Evolutionary conservation across 2,329 filamentous ascomycete genomes (phyloP).

Genomic region (Bipolaris bicolor): DNA sequence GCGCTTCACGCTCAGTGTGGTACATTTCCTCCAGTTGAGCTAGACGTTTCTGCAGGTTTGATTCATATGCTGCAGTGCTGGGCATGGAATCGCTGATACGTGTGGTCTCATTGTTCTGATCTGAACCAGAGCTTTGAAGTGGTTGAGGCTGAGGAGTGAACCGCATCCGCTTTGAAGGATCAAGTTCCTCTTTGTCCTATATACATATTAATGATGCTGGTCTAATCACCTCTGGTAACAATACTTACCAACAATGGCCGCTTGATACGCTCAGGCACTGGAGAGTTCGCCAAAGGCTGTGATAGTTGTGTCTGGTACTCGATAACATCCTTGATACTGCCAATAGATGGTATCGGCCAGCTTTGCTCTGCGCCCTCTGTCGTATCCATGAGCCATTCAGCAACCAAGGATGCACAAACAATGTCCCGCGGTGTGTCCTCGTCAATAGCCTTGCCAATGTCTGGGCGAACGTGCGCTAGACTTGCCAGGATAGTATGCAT

Average conservation of each 20-base stretch:
- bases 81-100: constrained; percentile 53
- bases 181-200: constrained; percentile 32
- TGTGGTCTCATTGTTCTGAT: constrained; percentile 40
- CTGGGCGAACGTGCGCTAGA: constrained; percentile 39
- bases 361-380: constrained; percentile 10
- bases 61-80: constrained; percentile 26
- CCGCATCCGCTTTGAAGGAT: constrained; percentile 44
- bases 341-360: constrained; percentile 43
- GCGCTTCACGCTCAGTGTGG: constrained; percentile 15
- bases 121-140: constrained; percentile 4
- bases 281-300: constrained; percentile 22
- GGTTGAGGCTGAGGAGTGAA: constrained; percentile 39
- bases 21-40: constrained; percentile 9
- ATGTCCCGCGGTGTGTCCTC: constrained; percentile 33
- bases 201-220: neutral
- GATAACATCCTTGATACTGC: constrained; percentile 39
- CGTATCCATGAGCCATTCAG: constrained; percentile 29
- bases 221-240: neutral
- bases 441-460: constrained; percentile 43
- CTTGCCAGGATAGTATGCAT: constrained; percentile 48
- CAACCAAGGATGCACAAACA: constrained; percentile 35
- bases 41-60: constrained; percentile 19
- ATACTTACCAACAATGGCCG: constrained; percentile 35
- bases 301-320: constrained; percentile 38
- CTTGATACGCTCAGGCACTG: constrained; percentile 31